Base-by-base conservation (phyloP, 2,329 filamentous ascomycete genomes). In the Ilyonectria robusta region DNA sequence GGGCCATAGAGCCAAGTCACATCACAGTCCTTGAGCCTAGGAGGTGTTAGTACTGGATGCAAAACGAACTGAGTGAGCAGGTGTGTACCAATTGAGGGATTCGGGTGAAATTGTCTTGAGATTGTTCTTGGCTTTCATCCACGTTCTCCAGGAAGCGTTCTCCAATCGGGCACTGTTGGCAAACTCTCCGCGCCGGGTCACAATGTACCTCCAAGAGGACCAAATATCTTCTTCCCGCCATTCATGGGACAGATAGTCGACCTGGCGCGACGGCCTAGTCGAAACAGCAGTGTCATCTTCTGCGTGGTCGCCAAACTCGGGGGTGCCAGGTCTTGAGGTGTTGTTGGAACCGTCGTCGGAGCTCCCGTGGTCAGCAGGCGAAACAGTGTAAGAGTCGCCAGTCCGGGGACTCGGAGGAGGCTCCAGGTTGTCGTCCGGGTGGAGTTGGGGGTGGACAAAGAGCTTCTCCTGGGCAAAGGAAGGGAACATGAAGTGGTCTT, bases 1-100 rank as follows among this genome's bases (percentile, higher is more conserved):
- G 96, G 96, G 0, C 96, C 96, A 77, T 98, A 99, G 1, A 99
- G 86, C 96, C 95, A 99, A 51, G 95, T 98, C 35, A 98, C 94
- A 80, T 99, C 95, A 79, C 93, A 96, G 76, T 98, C 96, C 80
- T 98, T 99, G 67, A 98, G 86, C 95, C 94, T 97, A 75, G 53
- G 40, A 44, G 15, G 50, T 56, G 76, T 84, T 75, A 82, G 77
- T 67, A 70, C 65, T 63, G 54, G 10, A 26, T 23, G 17, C n/a
- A 33, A n/a, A 66, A 23, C 51, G 31, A 56, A 55, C 63, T 54
- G 21, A 37, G 21, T 11, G 44, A 19, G 15, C 63, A 51, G 21
- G 13, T 44, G 65, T 69, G 60, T 85, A 97, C 95, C 96, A 99
- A 81, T 98, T 97, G 62, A 99, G 85, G 2, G 92, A 93, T 81